These are phyloP conservation scores for Saccharata proteae DNA, from an alignment of 2,329 filamentous ascomycete species.

Conservation along the genomic window DNA sequence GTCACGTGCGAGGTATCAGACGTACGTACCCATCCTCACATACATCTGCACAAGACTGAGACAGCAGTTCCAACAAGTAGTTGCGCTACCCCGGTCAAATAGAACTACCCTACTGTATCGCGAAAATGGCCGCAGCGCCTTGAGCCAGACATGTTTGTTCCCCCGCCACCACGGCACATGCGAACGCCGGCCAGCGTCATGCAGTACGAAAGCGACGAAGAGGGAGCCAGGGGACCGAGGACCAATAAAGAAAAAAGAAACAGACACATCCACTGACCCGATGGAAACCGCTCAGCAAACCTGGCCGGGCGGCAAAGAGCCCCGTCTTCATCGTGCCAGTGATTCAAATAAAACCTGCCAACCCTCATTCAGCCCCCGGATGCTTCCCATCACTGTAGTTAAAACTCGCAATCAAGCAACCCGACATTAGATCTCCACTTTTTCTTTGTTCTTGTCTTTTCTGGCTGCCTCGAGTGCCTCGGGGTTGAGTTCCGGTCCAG, in stretches of 20 bases:
- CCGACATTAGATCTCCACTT: neutral
- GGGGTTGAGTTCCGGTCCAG: conserved; percentile 34
- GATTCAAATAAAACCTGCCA: conserved; percentile 3
- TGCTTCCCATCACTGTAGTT: conserved; percentile 2
- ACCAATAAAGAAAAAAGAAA: no score
- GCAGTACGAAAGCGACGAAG: conserved; percentile 9
- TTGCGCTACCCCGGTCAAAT: no score
- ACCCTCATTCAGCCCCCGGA: neutral
- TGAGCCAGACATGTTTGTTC: no score
- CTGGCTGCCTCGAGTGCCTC: conserved; percentile 27
- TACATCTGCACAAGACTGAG: no score
- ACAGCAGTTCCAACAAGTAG: no score
- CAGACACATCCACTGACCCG: neutral
- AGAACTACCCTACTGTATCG: no score
- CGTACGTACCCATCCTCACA: no score
- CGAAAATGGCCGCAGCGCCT: no score
- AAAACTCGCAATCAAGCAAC: neutral
- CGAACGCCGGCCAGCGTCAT: conserved; percentile 7
- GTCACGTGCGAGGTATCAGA: no score
- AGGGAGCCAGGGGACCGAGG: no score
- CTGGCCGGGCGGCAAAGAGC: conserved; percentile 1
- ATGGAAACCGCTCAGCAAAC: conserved; percentile 1
- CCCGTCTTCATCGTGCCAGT: neutral
- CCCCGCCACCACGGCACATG: no score
- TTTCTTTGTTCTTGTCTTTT: conserved; percentile 8